Evolutionary conservation across 1,284 basidiomycete species (phyloP), one percentile per base, ranked within the genome.

Genomic region (Puccinia hordei): DNA sequence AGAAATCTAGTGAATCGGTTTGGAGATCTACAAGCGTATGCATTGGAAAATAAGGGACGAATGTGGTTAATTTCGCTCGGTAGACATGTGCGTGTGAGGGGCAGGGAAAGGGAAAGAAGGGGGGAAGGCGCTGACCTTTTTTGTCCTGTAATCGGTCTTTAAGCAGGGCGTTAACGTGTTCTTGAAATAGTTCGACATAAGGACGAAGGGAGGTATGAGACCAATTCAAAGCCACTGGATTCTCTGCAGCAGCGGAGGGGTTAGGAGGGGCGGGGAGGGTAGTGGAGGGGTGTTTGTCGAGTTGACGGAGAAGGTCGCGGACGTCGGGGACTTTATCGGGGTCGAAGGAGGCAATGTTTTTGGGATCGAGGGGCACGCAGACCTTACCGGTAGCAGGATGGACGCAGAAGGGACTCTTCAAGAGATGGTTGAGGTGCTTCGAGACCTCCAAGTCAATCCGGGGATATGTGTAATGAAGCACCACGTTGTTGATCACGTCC

Each of bases 371-470:
- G 0, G 97, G 97, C 0, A 99, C 93, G 86, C 96, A 99, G 13
- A 99, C 90, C 57, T 95, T 33, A 86, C 87, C 87, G 0, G 97
- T 99, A 82, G 94, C 94, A 0, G 97, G 96, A 86, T 99, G 96
- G 0, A 99, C 88, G 85, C 95, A 97, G 86, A 99, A 99, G 0
- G 97, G 97, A 35, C 94, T 92, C 86, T 99, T 99, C 82, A 99
- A 90, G 87, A 99, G 89, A 87, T 99, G 97, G 87, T 99, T 99
- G 80, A 95, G 89, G 84, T 96, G 94, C 85, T 98, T 97, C 1
- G 95, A 95, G 19, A 99, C 96, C 86, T 99, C 96, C 8, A 93
- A 92, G 86, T 99, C 96, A 82, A 99, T 90, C 22, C 96, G 91
- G 1, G 97, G 96, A 85, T 99, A 99, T 0, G 93, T 96, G 86